Base-by-base conservation (phyloP, 2,329 filamentous ascomycete genomes). In the Penicillium sp. region DNA sequence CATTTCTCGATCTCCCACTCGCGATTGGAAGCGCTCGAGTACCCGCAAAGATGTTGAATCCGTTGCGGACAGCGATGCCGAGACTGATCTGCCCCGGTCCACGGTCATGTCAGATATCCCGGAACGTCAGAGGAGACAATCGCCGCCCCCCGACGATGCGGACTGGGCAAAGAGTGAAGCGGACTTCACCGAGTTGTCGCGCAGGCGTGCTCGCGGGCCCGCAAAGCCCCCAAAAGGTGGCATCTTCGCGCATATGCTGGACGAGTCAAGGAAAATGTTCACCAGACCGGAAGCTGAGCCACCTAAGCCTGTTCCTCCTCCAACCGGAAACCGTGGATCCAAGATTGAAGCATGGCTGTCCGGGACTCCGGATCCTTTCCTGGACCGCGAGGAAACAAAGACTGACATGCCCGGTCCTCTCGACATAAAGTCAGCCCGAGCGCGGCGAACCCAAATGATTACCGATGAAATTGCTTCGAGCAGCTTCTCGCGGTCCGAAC, bases 301-400 rank as follows among this genome's bases (percentile, higher is more conserved):
- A 10, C 68, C 74, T 1, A 66, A 68, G 42, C 74, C 75, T 18
- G 69, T 73, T 27, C 74, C 75, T n/a, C 70, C 74, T 9, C 65
- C 66, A n/a, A 54, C 58, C 8, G 62, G 61, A 13, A 62, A 62
- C 17, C 77, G 77, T 39, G 72, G 78, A 12, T 76, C 78, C 46
- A 82, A 82, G 41, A 80, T 87, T 21, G 81, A 86, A 67, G 81
- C 83, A 42, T 87, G 84, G 84, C 76, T 87, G 5, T 78, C 78
- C 2, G 74, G 73, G 46, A 83, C 81, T 2, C 75, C 79, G 7
- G 81, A 84, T 65, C 80, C 81, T 2, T 82, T 84, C 51, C 54
- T 77, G 41, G 79, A 81, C n/a, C 65, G 65, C 18, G 58, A 65
- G 26, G 61, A 65, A 18, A 59, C 62, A 3, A 62, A 65, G 23